A percentile compares a stretch with the other conserved stretches of the same genome.
Evolutionary conservation across 2,329 filamentous ascomycete genomes (phyloP).

Genomic region (Atkinsonella hypoxylon): DNA sequence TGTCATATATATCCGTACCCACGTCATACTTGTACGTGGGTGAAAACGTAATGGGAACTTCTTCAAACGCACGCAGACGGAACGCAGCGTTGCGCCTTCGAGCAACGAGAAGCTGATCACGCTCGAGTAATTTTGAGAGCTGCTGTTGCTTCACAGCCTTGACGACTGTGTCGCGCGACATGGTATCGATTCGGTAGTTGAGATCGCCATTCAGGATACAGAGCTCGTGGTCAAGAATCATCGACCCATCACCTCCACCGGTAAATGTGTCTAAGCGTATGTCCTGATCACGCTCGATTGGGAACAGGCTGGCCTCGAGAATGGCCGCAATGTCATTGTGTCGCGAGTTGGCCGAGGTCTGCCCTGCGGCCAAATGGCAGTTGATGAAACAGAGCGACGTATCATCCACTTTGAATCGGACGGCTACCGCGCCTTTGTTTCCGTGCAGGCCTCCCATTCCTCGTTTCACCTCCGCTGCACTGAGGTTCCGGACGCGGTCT

Average conservation of each 20-base stretch:
- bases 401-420: constrained; percentile 90
- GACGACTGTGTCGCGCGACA: constrained; percentile 87
- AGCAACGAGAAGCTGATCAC: constrained; percentile 85
- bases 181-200: constrained; percentile 96
- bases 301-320: constrained; percentile 67
- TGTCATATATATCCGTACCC: constrained; percentile 86
- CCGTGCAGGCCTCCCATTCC: constrained; percentile 93
- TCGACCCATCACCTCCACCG: constrained; percentile 85
- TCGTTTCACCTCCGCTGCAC: constrained; percentile 77
- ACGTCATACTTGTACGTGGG: constrained; percentile 99
- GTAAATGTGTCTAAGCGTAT: constrained; percentile 67
- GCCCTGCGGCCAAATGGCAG: constrained; percentile 90
- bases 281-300: constrained; percentile 53
- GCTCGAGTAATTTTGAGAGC: constrained; percentile 73
- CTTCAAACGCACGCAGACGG: constrained; percentile 78
- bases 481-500: constrained; percentile 63
- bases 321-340: constrained; percentile 91
- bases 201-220: constrained; percentile 92
- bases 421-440: constrained; percentile 87
- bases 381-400: constrained; percentile 94
- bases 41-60: constrained; percentile 79
- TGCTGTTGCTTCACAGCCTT: constrained; percentile 73
- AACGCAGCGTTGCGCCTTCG: constrained; percentile 83
- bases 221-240: constrained; percentile 96
- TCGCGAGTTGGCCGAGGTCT: constrained; percentile 77